These are phyloP conservation scores for Perkinsus olseni DNA, from an alignment of 169 alveolate species.

Conservation along the genomic window DNA sequence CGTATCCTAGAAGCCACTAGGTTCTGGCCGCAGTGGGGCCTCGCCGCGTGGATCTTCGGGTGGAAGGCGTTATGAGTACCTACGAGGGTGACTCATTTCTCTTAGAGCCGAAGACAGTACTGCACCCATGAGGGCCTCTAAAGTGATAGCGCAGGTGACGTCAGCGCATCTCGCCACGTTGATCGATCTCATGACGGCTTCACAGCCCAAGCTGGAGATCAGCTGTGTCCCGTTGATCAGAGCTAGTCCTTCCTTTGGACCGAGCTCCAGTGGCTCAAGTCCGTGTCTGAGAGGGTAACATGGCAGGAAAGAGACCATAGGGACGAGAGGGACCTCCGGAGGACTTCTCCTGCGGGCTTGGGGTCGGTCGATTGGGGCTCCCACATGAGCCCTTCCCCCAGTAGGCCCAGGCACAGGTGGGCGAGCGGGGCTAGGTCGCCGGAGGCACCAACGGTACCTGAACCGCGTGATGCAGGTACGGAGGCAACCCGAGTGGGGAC, in stretches of 20 bases:
- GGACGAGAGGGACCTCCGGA: not conserved
- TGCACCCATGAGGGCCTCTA: conserved; percentile 2
- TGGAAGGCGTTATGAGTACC: conserved; percentile 16
- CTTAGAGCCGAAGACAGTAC: not conserved
- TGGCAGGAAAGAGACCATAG: not conserved
- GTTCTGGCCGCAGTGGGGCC: conserved; percentile 30
- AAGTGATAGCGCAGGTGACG: conserved; percentile 25
- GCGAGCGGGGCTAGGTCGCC: conserved; percentile 54
- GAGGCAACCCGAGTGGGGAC: not conserved
- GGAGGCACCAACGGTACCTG: conserved; percentile 57
- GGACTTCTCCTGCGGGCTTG: conserved; percentile 25
- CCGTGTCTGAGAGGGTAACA: not conserved
- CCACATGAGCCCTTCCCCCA: conserved; percentile 50
- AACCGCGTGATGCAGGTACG: conserved; percentile 31
- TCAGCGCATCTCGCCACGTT: conserved; percentile 25
- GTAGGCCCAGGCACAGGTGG: conserved; percentile 38
- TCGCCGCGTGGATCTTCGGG: conserved; percentile 14
- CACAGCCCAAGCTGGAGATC: conserved; percentile 40
- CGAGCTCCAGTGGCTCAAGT: conserved; percentile 17
- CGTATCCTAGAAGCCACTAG: conserved; percentile 24
- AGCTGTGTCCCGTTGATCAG: conserved; percentile 49
- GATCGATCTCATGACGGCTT: conserved; percentile 25
- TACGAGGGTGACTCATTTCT: not conserved
- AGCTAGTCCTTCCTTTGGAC: conserved; percentile 48
- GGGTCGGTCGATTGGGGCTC: conserved; percentile 11